A percentile compares a stretch with the other conserved stretches of the same genome.
Conservation (phyloP, 768 basidiomycete genomes). For the Mycena chlorophos region DNA sequence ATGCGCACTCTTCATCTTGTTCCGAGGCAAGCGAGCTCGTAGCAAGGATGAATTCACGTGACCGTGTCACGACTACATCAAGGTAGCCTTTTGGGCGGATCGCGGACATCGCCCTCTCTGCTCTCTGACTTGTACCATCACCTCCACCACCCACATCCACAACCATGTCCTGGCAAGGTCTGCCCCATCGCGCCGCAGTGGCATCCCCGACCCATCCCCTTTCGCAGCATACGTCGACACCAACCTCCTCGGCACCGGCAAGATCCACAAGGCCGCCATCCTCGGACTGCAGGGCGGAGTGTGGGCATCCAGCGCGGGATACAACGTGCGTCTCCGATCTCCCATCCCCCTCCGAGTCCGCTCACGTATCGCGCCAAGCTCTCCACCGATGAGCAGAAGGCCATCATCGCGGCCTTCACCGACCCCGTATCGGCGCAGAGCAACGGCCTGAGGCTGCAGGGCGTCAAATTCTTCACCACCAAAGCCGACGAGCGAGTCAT, state of each 20-base stretch:
- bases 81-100: conserved; percentile 3
- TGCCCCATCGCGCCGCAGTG: background rate
- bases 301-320: conserved; percentile 68
- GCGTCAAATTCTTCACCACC: conserved; percentile 76
- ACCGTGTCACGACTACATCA: no score
- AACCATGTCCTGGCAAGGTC: conserved; percentile 24
- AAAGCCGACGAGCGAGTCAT: conserved; percentile 51
- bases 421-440: conserved; percentile 44
- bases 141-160: conserved; percentile 11
- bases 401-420: conserved; percentile 49
- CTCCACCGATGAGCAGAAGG: conserved; percentile 61
- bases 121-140: conserved; percentile 18
- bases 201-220: background rate
- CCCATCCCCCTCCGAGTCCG: background rate
- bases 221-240: conserved; percentile 75
- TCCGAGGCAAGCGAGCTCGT: no score
- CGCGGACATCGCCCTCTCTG: conserved; percentile 16
- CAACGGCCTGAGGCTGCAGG: conserved; percentile 62
- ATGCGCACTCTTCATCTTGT: background rate
- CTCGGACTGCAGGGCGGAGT: conserved; percentile 72
- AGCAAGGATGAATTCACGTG: no score
- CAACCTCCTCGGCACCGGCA: conserved; percentile 73
- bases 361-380: conserved; percentile 47
- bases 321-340: conserved; percentile 45
- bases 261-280: conserved; percentile 76